Base-by-base conservation (phyloP, 495 filamentous ascomycete species). In the Penicillium angulare region DNA sequence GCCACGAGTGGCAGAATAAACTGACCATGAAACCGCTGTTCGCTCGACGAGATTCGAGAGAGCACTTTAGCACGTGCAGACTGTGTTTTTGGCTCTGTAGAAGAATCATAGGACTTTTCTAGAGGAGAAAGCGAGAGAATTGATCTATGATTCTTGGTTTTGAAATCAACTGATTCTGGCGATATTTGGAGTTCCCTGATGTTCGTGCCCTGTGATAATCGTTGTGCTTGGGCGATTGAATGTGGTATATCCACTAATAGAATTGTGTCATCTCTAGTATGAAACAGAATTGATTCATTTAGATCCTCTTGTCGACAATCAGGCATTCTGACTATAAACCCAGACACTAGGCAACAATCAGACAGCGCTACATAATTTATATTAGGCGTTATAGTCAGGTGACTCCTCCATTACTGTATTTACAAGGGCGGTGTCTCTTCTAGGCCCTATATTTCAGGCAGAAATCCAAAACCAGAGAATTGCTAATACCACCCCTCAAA, bases 191-290 rank as follows among this genome's bases (percentile, higher is more conserved):
- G 8, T 31, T 31, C 27, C 27, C 5, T 7, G 27, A 31, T 31
- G 27, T 6, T 12, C 13, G 27, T 2, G 2, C 29, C 12, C 15
- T 52, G 53, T 34, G 20, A 21, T 68, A 63, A 22, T 60, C 49
- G 29, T 47, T 73, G 71, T n/a, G 65, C 65, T 15, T 68, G 58
- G 1, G 64, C 52, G 49, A 88, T 85, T 3, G 86, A 87, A n/a
- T 53, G 53, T 13, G 86, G 86, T 17, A 86, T 82, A 56, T 89
- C 86, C 35, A 89, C 53, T 12, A 89, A 66, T 27, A 79, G 77
- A 16, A 79, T 52, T 3, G 72, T 74, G 4, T 63, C 41, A 1
- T 61, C 47, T 13, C 43, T 18, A 50, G 79, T 80, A 43, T 79
- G 69, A 61, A 79, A 84, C 20, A 87, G 71, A 13, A 84, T 71